Base-by-base conservation (phyloP, 2,329 filamentous ascomycete species). In the Akanthomyces lecanii region DNA sequence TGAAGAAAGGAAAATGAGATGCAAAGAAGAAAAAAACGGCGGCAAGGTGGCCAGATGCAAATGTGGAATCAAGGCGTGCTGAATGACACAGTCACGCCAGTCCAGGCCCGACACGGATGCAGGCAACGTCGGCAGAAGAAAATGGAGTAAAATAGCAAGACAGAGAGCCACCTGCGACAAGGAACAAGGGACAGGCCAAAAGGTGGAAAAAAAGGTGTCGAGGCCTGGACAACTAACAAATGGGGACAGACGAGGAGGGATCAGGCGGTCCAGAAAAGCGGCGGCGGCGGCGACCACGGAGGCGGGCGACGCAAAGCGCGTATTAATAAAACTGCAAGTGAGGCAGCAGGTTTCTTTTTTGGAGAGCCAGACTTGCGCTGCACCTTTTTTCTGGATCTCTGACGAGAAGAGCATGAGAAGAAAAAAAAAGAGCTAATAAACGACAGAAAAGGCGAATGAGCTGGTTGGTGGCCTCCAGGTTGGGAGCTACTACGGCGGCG, bases 21-120 rank as follows among this genome's bases (percentile, higher is more conserved):
- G 47, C 18, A 44, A 60, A 60, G 25, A 30, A 57, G 23, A 48
- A 38, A 12, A 33, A 47, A 48, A 40, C 42, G 42, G 56, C 56
- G 57, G 47, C 16, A 60, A 21, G 23, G 30, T 51, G 57, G 38
- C 33, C 36, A 44, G 57, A 51, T 44, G 16, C 57, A 60, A 52
- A 18, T 60, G 57, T 60, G 57, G 57, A 48, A 60, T 60, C 36
- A 33, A 44, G 47, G 45, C 47, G 36, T 48, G 59, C 50, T 23
- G 50, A 61, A 44, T 61, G 59, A 61, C 59, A 61, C 45, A 55
- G 59, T 61, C 59, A 61, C 33, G 50, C 59, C 59, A 61, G 59
- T 53, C 42, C 59, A 47, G 59, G 30, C 59, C 50, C 42, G 54
- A 61, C 36, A 54, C 40, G 30, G 51, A 51, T 21, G 30, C 36